Percentiles rank a stretch among this genome's conserved stretches.
phyloP scores from a whole-genome alignment of 2,329 filamentous ascomycete species.

The Dactylellina haptotyla region DNA sequence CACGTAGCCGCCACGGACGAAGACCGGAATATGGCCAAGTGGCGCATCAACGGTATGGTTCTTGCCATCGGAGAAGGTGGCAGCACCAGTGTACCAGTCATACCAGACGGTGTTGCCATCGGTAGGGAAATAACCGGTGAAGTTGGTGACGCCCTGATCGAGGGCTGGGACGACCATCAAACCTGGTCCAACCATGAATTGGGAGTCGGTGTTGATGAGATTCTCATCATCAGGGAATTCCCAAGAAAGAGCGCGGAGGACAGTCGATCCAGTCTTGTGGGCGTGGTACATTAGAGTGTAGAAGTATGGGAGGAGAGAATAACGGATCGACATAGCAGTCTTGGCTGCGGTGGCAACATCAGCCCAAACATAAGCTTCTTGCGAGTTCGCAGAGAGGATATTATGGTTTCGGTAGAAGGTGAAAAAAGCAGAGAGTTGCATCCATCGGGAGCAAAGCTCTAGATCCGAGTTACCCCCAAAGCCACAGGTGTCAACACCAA shows the following conservation, averaged over 20 bases:
- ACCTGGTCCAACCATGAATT: constrained; percentile 76
- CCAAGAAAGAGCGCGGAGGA: constrained; percentile 78
- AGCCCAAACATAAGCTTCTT: constrained; percentile 78
- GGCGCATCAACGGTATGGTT: constrained; percentile 72
- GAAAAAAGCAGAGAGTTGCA: constrained; percentile 78
- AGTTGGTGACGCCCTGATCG: constrained; percentile 70
- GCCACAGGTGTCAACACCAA: constrained; percentile 75
- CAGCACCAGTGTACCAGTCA: constrained; percentile 78
- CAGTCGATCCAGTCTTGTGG: constrained; percentile 73
- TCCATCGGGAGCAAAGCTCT: constrained; percentile 79
- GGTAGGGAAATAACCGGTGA: constrained; percentile 76
- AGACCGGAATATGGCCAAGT: constrained; percentile 76
- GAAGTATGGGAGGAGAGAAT: constrained; percentile 76
- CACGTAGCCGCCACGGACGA: constrained; percentile 74
- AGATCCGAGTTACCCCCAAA: constrained; percentile 74
- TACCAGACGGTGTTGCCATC: constrained; percentile 74
- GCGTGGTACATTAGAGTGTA: constrained; percentile 78
- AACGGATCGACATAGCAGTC: constrained; percentile 75
- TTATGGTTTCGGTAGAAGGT: constrained; percentile 84
- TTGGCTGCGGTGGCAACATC: constrained; percentile 73
- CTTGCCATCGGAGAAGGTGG: constrained; percentile 66
- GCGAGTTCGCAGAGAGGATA: constrained; percentile 68
- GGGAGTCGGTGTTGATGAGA: constrained; percentile 73
- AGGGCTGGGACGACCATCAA: constrained; percentile 76
- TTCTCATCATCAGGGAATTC: constrained; percentile 77